Evolutionary conservation across 2,329 filamentous ascomycete genomes (phyloP), one percentile per base, ranked within the genome.

Genomic region (Fusarium incarnatum): DNA sequence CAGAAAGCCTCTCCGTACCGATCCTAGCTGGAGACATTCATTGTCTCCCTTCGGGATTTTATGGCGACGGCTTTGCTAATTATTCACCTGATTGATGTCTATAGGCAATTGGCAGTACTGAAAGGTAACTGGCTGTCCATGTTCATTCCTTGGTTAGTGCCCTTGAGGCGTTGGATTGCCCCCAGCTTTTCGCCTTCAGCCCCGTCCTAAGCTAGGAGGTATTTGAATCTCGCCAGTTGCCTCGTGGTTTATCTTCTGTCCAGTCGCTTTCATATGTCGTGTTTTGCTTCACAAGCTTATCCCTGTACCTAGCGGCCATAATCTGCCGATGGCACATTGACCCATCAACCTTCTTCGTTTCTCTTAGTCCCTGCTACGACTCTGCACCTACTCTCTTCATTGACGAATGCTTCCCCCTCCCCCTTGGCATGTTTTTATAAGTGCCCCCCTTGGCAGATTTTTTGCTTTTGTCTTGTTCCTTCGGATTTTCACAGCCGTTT

Each of bases 391-490:
- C 23, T 56, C 42, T 52, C 32, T 52, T 59, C 54, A 64, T 64
- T 56, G 45, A 46, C 45, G 41, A 45, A 47, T 63, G 34, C 15
- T 57, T 46, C 23, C 59, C 56, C 54, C 58, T 44, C 48, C 56
- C 53, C 56, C 57, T 67, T 27, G 41, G 46, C 50, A 52, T 60
- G 53, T 56, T 47, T 25, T 47, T 64, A 66, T 71, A 70, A 60
- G 53, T 64, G 57, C 62, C 55, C 56, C 62, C 68, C 49, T 25
- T 52, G 48, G 37, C 56, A 47, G 18, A 34, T 49, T 60, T 30
- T 68, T 73, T 74, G 68, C 71, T 74, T 71, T 71, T 70, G 56
- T 40, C 46, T 59, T 41, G 56, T 62, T 67, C 40, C 70, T 66
- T 49, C 30, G 13, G 44, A 54, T 64, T 49, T 45, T 55, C 28